phyloP scores from a whole-genome alignment of 768 basidiomycete genomes.

The Xerocomus brunneocitrinus region DNA sequence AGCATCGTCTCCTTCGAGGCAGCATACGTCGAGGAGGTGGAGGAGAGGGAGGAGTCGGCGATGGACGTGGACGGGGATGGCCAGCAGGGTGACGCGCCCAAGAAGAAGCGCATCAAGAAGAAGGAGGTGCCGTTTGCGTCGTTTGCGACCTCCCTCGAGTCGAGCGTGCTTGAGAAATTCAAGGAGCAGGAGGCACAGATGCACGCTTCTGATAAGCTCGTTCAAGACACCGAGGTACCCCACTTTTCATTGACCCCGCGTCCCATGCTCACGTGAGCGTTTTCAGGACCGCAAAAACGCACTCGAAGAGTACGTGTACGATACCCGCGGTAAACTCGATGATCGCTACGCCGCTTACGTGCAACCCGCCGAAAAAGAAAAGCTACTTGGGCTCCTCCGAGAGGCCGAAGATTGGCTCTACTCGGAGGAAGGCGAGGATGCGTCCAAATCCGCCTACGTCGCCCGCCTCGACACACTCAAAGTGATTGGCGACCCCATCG shows the following conservation, averaged over 20 bases:
- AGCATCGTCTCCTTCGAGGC: slow-evolving; percentile 84
- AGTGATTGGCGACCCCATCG: slow-evolving; percentile 81
- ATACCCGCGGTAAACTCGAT: slow-evolving; percentile 89
- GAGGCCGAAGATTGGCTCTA: slow-evolving; percentile 97
- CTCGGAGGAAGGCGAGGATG: slow-evolving; percentile 93
- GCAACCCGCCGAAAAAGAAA: slow-evolving; percentile 69
- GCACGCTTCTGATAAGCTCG: slow-evolving; percentile 90
- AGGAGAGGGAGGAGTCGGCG: slow-evolving; percentile 68
- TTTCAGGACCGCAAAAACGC: slow-evolving; percentile 93
- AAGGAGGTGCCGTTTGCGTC: slow-evolving; percentile 80
- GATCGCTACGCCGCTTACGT: slow-evolving; percentile 78
- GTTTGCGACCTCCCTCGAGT: slow-evolving; percentile 60
- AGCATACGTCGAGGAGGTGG: slow-evolving; percentile 79
- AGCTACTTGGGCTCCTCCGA: slow-evolving; percentile 62
- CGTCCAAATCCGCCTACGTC: slow-evolving; percentile 93
- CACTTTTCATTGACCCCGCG: slow-evolving; percentile 9
- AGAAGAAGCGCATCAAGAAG: slow-evolving; percentile 85
- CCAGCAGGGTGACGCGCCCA: slow-evolving; percentile 39
- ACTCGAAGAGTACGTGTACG: slow-evolving; percentile 98
- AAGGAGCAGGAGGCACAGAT: slow-evolving; percentile 86
- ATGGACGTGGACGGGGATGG: slow-evolving; percentile 66
- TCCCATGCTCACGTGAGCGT: slow-evolving; percentile 1
- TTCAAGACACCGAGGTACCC: slow-evolving; percentile 89
- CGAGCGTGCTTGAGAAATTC: slow-evolving; percentile 54
- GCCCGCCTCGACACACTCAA: slow-evolving; percentile 78